Evolutionary conservation across 352 stramenopile species (phyloP).

Genomic region (Phytophthora niederhauseri): DNA sequence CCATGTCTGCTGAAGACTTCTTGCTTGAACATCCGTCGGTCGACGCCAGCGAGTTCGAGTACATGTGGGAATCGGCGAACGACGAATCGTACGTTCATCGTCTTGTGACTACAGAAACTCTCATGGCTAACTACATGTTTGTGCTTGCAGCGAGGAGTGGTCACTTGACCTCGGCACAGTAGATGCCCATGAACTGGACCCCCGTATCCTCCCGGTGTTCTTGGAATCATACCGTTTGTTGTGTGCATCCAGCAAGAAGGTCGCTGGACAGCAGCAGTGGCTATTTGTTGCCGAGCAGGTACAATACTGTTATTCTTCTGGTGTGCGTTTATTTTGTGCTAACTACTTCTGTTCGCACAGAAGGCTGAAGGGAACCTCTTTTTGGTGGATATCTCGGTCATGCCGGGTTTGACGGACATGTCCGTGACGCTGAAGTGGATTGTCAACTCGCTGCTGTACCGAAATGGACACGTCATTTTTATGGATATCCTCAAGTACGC

Average conservation of each 20-base stretch:
- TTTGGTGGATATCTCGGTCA: slow-evolving; percentile 79
- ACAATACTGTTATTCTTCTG: background rate
- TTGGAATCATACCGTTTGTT: slow-evolving; percentile 71
- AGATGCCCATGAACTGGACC: slow-evolving; percentile 59
- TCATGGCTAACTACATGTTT: slow-evolving; percentile 13
- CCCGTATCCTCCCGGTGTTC: slow-evolving; percentile 57
- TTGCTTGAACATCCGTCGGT: slow-evolving; percentile 53
- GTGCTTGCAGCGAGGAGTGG: slow-evolving; percentile 70
- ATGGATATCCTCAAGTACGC: slow-evolving; percentile 84
- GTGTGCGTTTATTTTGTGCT: background rate
- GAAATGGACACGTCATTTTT: slow-evolving; percentile 83
- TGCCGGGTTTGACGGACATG: slow-evolving; percentile 78
- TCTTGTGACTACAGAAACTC: background rate
- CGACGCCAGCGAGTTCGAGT: slow-evolving; percentile 62
- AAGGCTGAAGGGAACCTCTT: slow-evolving; percentile 81
- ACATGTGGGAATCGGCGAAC: slow-evolving; percentile 81
- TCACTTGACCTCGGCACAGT: slow-evolving; percentile 54
- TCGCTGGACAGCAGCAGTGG: slow-evolving; percentile 81
- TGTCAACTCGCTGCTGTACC: slow-evolving; percentile 86
- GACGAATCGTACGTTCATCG: slow-evolving; percentile 64
- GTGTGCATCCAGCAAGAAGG: slow-evolving; percentile 73
- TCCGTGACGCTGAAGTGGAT: slow-evolving; percentile 91
- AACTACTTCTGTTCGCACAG: slow-evolving; percentile 31
- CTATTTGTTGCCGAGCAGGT: slow-evolving; percentile 86
- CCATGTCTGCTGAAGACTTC: slow-evolving; percentile 62